Conservation (phyloP, 2,329 filamentous ascomycete genomes). For the Tolypocladium sp. region DNA sequence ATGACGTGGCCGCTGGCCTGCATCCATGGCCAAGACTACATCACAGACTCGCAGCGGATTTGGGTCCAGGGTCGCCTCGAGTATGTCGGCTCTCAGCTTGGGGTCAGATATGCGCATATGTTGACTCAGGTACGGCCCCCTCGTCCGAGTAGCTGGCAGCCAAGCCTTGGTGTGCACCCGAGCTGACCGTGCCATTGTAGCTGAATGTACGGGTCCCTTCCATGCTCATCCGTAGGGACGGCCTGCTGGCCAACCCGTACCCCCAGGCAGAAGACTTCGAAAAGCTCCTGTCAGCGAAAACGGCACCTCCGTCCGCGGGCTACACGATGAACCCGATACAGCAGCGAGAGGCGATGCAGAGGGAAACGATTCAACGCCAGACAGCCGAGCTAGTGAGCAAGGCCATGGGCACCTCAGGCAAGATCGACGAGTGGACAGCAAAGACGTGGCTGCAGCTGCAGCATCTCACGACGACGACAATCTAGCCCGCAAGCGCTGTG, state of each 20-base stretch:
- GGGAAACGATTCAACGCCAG: conserved; percentile 32
- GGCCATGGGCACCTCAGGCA: conserved; percentile 25
- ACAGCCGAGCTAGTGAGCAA: conserved; percentile 32
- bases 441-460: conserved; percentile 25
- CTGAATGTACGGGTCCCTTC: conserved; percentile 50
- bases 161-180: background rate
- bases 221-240: conserved; percentile 50
- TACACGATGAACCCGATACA: conserved; percentile 34
- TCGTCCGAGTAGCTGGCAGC: background rate
- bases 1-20: conserved; percentile 49
- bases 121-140: conserved; percentile 35
- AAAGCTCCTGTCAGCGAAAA: conserved; percentile 32
- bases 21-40: conserved; percentile 46
- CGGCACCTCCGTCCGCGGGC: conserved; percentile 22
- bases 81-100: conserved; percentile 45
- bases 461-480: conserved; percentile 8
- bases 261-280: conserved; percentile 33
- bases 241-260: conserved; percentile 35
- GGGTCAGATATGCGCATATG: conserved; percentile 49
- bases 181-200: conserved; percentile 21
- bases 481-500: background rate
- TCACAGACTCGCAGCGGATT: conserved; percentile 46
- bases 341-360: conserved; percentile 38
- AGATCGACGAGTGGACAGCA: conserved; percentile 27
- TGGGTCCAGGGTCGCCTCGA: conserved; percentile 46